phyloP scores from a whole-genome alignment of 2,329 filamentous ascomycete genomes.

The Sporothrix euskadiensis region DNA sequence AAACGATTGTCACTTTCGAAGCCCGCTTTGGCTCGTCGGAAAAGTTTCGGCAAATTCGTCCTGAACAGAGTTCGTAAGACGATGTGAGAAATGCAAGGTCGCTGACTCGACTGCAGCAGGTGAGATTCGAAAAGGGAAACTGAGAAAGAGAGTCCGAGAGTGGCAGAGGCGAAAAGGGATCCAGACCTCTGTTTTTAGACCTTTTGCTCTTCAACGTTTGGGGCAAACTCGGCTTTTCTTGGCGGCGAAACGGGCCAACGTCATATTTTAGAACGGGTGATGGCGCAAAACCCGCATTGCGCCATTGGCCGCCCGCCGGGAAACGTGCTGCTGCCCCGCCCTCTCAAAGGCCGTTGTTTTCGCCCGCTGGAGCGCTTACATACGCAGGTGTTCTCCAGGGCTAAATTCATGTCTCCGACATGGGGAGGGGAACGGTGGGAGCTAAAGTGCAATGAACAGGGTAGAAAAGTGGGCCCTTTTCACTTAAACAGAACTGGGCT shows the following conservation, averaged over 20 bases:
- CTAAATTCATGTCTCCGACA: background rate
- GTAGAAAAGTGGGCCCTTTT: background rate
- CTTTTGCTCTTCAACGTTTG: background rate
- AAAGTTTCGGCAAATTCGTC: background rate
- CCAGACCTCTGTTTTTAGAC: background rate
- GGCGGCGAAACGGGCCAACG: conserved; percentile 15
- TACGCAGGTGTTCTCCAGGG: background rate
- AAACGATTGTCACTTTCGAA: background rate
- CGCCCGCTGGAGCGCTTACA: conserved; percentile 1
- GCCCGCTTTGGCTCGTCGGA: background rate
- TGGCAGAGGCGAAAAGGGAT: background rate
- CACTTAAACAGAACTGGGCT: conserved; percentile 1
- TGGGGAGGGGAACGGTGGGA: background rate
- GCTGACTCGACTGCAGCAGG: background rate
- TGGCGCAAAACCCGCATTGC: conserved; percentile 27
- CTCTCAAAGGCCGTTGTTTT: background rate
- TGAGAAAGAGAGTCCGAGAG: background rate
- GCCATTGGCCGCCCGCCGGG: conserved; percentile 26
- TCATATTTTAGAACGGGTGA: conserved; percentile 21
- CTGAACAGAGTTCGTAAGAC: background rate
- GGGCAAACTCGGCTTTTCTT: conserved; percentile 7
- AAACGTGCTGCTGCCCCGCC: conserved; percentile 31
- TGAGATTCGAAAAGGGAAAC: background rate
- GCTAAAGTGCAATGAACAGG: conserved; percentile 11
- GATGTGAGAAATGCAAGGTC: conserved; percentile 5